Evolutionary conservation across 2,329 filamentous ascomycete species (phyloP).

Genomic region (Colletotrichum sp.): DNA sequence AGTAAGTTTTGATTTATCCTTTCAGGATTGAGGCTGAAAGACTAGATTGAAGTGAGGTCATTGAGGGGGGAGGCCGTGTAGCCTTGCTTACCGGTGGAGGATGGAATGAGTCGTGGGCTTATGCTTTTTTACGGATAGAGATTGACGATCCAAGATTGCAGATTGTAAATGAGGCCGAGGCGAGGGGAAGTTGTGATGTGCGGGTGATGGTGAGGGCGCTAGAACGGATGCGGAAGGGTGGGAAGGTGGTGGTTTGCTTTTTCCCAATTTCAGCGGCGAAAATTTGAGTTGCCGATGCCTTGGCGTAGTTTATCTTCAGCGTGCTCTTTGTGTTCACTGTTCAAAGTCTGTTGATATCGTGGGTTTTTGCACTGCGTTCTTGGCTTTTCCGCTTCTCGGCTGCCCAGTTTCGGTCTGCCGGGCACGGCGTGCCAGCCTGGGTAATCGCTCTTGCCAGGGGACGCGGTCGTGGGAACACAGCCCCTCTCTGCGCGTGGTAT

Average conservation of each 20-base stretch:
- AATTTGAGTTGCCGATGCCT: not conserved
- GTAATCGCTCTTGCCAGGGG: not conserved
- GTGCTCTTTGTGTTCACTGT: not conserved
- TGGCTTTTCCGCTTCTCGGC: not conserved
- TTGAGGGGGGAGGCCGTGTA: not conserved
- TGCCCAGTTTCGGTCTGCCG: not conserved
- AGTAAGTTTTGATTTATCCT: not conserved
- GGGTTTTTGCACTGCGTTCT: not conserved
- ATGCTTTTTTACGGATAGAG: not conserved
- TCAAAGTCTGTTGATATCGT: not conserved
- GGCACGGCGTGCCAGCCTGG: not conserved
- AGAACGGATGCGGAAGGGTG: not conserved
- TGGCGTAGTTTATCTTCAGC: not conserved
- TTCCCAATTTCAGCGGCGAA: not conserved
- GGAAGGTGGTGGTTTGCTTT: not conserved
- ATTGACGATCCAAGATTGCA: not conserved
- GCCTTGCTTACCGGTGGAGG: not conserved
- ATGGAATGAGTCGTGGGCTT: not conserved
- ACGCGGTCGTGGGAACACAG: not conserved
- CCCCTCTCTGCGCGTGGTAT: not conserved
- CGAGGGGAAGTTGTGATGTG: not conserved
- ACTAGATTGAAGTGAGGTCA: not conserved
- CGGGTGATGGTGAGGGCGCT: not conserved
- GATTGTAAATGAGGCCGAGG: not conserved
- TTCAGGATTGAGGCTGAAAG: not conserved